Evolutionary conservation across 106 monocot species (phyloP).

Genomic region (Alisma plantagoaquatica): DNA sequence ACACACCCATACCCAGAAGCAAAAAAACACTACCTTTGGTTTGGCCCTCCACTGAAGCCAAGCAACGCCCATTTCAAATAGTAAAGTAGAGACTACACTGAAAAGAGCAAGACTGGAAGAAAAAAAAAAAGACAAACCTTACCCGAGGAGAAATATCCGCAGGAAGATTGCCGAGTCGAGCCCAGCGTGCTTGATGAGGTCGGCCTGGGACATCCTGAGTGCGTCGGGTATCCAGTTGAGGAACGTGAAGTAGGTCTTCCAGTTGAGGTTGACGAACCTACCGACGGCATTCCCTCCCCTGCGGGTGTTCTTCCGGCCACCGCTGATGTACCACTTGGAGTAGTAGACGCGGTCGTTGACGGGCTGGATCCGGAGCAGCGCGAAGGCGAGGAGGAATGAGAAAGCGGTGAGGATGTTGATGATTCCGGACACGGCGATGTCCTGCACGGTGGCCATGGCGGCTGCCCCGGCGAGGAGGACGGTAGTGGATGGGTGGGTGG

Average conservation of each 20-base stretch:
- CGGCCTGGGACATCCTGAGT: conserved; percentile 64
- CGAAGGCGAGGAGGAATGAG: conserved; percentile 77
- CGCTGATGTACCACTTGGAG: conserved; percentile 72
- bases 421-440: conserved; percentile 78
- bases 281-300: conserved; percentile 20
- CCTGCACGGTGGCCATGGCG: conserved; percentile 65
- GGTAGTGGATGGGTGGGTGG: too few relatives aligned
- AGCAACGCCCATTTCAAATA: too few relatives aligned
- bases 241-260: conserved; percentile 60
- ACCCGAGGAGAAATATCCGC: conserved; percentile 96
- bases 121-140: not conserved
- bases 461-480: too few relatives aligned
- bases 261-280: conserved; percentile 65
- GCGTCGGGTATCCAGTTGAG: conserved; percentile 86
- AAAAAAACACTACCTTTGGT: too few relatives aligned
- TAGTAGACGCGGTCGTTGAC: conserved; percentile 76
- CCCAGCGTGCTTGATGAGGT: conserved; percentile 79
- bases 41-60: too few relatives aligned
- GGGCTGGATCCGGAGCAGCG: conserved; percentile 70
- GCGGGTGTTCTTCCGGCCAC: conserved; percentile 28
- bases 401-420: conserved; percentile 68
- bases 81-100: too few relatives aligned
- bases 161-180: conserved; percentile 84
- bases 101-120: too few relatives aligned
- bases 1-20: too few relatives aligned